Conservation (phyloP, 805 yeast genomes). For the Sugiyamaella qingdaonensis region DNA sequence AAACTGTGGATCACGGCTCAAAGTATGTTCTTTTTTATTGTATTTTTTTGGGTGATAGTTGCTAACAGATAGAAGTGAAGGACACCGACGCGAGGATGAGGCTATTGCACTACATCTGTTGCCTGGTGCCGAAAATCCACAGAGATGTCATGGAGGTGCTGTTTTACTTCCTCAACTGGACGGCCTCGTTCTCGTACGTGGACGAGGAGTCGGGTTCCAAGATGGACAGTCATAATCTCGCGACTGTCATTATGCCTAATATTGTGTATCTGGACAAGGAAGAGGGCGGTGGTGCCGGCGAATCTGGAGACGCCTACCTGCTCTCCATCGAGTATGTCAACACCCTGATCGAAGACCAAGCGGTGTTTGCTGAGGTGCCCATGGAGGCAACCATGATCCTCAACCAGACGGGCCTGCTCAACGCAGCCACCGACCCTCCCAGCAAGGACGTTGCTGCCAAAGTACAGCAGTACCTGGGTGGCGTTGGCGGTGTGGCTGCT, state of each 20-base stretch:
- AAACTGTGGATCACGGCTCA: slow-evolving; percentile 64
- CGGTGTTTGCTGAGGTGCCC: slow-evolving; percentile 75
- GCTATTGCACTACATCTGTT: slow-evolving; percentile 59
- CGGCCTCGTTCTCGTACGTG: slow-evolving; percentile 88
- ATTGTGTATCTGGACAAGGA: slow-evolving; percentile 55
- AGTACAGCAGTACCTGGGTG: slow-evolving; percentile 17
- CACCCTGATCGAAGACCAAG: slow-evolving; percentile 74
- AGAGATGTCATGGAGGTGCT: slow-evolving; percentile 85
- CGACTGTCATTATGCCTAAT: slow-evolving; percentile 94
- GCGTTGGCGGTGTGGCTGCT: neutral
- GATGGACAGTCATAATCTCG: slow-evolving; percentile 93
- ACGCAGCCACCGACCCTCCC: slow-evolving; percentile 22
- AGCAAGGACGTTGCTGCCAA: slow-evolving; percentile 27
- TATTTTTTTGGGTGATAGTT: neutral
- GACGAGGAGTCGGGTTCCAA: slow-evolving; percentile 89
- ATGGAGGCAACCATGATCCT: slow-evolving; percentile 51
- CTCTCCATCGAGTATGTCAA: slow-evolving; percentile 89
- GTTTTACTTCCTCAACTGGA: slow-evolving; percentile 86
- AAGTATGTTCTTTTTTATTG: slow-evolving; percentile 22
- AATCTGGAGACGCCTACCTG: slow-evolving; percentile 49
- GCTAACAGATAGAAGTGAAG: slow-evolving; percentile 33
- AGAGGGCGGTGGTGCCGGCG: slow-evolving; percentile 19
- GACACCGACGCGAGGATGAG: slow-evolving; percentile 47
- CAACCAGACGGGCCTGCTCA: slow-evolving; percentile 37
- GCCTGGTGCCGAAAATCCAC: slow-evolving; percentile 74